These are phyloP conservation scores for Yamadazyma dendronema DNA, from an alignment of 1,139 yeast genomes.

Conservation along the genomic window DNA sequence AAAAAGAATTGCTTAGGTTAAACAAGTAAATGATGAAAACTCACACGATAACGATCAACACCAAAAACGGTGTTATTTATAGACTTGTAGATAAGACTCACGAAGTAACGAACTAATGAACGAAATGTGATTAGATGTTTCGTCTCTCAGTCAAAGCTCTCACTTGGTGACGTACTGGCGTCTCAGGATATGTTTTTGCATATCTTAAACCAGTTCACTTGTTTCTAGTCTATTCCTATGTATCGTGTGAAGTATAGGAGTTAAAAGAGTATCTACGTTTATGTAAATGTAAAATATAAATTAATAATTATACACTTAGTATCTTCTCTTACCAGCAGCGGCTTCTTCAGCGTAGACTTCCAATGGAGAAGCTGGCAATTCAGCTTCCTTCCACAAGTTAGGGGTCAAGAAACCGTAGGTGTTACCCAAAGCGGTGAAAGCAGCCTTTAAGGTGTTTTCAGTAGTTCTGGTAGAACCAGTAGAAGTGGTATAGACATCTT, in stretches of 20 bases:
- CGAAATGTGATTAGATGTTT: not conserved
- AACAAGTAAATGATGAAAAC: constrained; percentile 3
- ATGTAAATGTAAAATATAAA: not conserved
- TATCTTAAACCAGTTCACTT: no score
- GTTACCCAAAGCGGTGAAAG: constrained; percentile 99
- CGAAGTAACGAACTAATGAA: constrained; percentile 2
- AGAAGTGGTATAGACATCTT: constrained; percentile 98
- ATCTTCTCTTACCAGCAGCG: constrained; percentile 72
- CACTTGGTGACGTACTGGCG: no score
- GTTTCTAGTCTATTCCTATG: no score
- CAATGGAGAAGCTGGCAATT: constrained; percentile 88
- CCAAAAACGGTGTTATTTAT: constrained; percentile 1
- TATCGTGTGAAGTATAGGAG: no score
- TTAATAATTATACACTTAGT: constrained; percentile 29
- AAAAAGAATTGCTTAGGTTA: no score
- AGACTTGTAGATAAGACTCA: constrained; percentile 3
- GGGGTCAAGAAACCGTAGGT: constrained; percentile 99
- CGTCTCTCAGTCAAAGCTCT: not conserved
- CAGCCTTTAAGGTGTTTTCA: constrained; percentile 99
- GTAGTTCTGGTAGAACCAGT: constrained; percentile 99
- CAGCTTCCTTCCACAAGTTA: constrained; percentile 91
- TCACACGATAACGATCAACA: constrained; percentile 5
- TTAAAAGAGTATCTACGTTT: not conserved
- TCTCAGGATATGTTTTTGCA: no score
- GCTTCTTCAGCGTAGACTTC: constrained; percentile 90